Evolutionary conservation across 768 basidiomycete genomes (phyloP), one percentile per base, ranked within the genome.

Genomic region (Phallus indusiatus): DNA sequence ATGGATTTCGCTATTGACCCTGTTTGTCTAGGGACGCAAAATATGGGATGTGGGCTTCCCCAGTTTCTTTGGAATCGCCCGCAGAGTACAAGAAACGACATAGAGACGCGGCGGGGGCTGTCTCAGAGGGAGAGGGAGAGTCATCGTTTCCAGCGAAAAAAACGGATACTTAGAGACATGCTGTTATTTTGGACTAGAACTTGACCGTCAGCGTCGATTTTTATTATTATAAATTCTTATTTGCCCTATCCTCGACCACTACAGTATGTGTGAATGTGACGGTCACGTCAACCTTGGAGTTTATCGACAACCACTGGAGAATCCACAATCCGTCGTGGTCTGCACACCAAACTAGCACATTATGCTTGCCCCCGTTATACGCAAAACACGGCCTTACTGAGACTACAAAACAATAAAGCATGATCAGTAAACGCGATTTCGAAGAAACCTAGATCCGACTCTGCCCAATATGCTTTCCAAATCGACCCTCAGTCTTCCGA

Each of bases 41-140:
- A 54, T 73, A 76, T 60, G 93, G 93, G 0, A 87, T 93, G 78
- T 95, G 92, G 92, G 74, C 71, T 24, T 62, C 78, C 2, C 83
- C 82, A 1, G 65, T 64, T 0, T 64, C 62, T 5, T 73, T 73
- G 14, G 93, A 94, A 64, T 82, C 80, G 7, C 93, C 93, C 0
- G 80, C 83, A 0, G 84, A 87, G 53, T 94, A 88, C 70, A 94
- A 96, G 73, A 82, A 81, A 35, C 77, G 89, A 36, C 70, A 83
- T 64, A 33, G 50, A 37, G 55, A 56, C n/a, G 46, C 42, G 4
- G 9, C 42, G 12, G 42, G 2, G 42, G 12, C 42, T n/a, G 12
- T 5, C 4, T 42, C 42, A 42, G 12, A 42, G 2, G 12, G 2
- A 42, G 28, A 28, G 28, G 28, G 28, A 28, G 7, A 28, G 2